Base-by-base conservation (phyloP, 2,329 filamentous ascomycete species). In the Colletotrichum higginsianum region DNA sequence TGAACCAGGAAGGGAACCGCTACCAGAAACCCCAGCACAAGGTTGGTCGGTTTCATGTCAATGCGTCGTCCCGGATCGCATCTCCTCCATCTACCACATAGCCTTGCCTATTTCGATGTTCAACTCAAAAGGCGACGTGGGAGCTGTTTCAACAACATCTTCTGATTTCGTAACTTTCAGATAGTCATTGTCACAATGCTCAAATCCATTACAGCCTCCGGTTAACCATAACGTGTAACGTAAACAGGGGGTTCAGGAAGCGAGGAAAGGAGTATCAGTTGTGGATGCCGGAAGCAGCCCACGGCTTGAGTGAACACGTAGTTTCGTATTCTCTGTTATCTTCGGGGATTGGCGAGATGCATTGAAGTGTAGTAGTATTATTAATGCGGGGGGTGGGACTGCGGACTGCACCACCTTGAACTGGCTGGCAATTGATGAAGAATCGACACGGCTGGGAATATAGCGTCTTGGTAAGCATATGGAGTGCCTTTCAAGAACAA, bases 291-390 rank as follows among this genome's bases (percentile, higher is more conserved):
- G 35, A 38, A 38, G 35, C 8, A 38, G 35, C 35, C 35, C 35
- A 11, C 35, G 35, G 35, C 35, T 64, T 38, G 46, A 16, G 49
- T 13, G 49, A 52, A 52, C 21, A 26, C 21, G 49, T 12, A 21
- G 49, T 44, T 70, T 57, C 63, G 62, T 67, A 67, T 66, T 66
- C 57, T 47, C 16, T 44, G 42, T 50, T 67, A n/a, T 47, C 49
- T 67, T 46, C 30, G 56, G 61, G 44, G 35, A 40, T 42, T 47
- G 26, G 61, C 26, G 52, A 16, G 53, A 46, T 44, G 53, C 26
- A 40, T 35, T 40, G 63, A 21, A n/a, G 63, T 40, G 42, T 56
- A 18, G 44, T 16, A 23, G 21, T 50, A 8, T 47, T 60, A 9
- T 23, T 56, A 38, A 42, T 23, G 44, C 16, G 40, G 30, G 42